phyloP scores from a whole-genome alignment of 768 basidiomycete species.

The Thelephora ganbajun region DNA sequence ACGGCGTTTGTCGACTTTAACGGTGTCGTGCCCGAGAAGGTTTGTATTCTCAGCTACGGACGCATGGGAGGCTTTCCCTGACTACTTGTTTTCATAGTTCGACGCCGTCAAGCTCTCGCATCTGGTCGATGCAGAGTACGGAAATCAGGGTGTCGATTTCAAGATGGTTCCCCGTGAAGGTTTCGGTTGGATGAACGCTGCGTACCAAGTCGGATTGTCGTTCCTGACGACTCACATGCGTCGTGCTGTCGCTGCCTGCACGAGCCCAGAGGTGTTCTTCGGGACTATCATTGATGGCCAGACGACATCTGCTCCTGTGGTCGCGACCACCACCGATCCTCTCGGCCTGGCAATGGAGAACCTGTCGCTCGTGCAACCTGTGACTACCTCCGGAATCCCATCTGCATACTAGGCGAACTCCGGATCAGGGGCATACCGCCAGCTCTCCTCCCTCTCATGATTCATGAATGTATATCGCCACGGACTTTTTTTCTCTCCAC shows the following conservation, averaged over 20 bases:
- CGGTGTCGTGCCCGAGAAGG: conserved; percentile 96
- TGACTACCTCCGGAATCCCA: not conserved
- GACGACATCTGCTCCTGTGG: conserved; percentile 19
- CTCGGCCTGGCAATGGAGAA: conserved; percentile 26
- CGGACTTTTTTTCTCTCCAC: too few species aligned
- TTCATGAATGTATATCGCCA: too few species aligned
- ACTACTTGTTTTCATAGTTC: conserved; percentile 34
- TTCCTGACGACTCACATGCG: conserved; percentile 92
- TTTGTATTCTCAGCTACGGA: conserved; percentile 13
- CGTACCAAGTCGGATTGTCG: conserved; percentile 92
- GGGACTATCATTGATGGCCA: conserved; percentile 25
- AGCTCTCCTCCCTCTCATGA: too few species aligned
- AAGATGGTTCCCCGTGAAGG: conserved; percentile 95
- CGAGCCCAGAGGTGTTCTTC: conserved; percentile 85
- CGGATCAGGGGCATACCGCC: not conserved
- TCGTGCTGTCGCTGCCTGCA: conserved; percentile 89
- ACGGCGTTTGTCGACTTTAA: conserved; percentile 94
- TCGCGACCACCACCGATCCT: conserved; percentile 18
- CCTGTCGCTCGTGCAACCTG: conserved; percentile 7
- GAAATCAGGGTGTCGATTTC: conserved; percentile 94
- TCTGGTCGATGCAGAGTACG: conserved; percentile 94
- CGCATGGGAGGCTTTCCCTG: not conserved
- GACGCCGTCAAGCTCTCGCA: conserved; percentile 94
- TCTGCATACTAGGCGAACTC: not conserved
- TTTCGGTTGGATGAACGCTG: conserved; percentile 99